These are phyloP conservation scores for Conringia planisiliqua DNA, from an alignment of 345 rosid species.

Conservation along the genomic window DNA sequence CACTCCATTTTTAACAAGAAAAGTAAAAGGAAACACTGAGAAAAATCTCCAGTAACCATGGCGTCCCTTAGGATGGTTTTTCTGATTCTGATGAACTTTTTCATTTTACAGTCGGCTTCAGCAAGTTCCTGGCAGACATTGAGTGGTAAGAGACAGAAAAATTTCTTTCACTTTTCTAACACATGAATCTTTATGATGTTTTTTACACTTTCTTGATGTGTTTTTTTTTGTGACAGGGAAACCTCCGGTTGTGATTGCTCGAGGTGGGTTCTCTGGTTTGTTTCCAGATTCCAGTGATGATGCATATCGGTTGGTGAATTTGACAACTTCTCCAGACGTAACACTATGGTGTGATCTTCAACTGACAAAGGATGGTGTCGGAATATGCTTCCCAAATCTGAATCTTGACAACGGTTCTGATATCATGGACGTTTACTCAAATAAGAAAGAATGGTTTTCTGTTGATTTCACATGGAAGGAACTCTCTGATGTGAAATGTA, in stretches of 20 bases:
- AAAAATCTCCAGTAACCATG: constrained; percentile 14
- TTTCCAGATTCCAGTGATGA: constrained; percentile 50
- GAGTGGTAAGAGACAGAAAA: constrained; percentile 18
- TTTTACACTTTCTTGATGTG: constrained; percentile 3
- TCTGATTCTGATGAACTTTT: constrained; percentile 17
- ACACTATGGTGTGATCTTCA: constrained; percentile 72
- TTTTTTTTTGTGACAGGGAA: constrained; percentile 40
- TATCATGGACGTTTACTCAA: neutral
- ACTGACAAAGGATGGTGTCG: constrained; percentile 63
- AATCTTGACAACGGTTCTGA: constrained; percentile 45
- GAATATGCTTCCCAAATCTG: constrained; percentile 59
- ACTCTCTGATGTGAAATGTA: constrained; percentile 30
- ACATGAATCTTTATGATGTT: neutral
- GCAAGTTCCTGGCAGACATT: constrained; percentile 33
- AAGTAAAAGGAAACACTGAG: neutral
- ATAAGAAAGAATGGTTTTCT: constrained; percentile 41
- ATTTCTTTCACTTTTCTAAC: neutral
- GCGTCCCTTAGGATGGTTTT: neutral
- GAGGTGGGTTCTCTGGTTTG: constrained; percentile 75
- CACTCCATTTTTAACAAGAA: constrained; percentile 16
- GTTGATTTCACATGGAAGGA: constrained; percentile 43
- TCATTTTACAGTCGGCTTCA: constrained; percentile 16
- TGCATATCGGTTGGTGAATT: constrained; percentile 34
- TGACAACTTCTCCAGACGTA: constrained; percentile 32
- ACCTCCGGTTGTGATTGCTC: constrained; percentile 57